Percentiles rank a stretch among this genome's conserved stretches.
Conservation (phyloP, 2,329 filamentous ascomycete genomes). For the Aspergillus calidoustus region DNA sequence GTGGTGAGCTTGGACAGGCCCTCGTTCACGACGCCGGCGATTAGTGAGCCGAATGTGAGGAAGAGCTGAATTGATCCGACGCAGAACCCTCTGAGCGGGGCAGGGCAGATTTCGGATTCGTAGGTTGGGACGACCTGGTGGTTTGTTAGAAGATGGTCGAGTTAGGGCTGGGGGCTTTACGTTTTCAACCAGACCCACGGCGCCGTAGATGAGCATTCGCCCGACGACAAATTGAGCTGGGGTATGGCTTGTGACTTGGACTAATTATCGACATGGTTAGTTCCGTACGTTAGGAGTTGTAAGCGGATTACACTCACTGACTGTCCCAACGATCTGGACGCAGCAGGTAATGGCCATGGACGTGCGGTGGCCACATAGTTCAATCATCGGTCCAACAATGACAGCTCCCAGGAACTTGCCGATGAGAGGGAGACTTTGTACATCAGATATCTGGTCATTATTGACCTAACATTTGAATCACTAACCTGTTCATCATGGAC, state of each 20-base stretch:
- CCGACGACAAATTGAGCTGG: not conserved
- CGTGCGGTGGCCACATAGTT: not conserved
- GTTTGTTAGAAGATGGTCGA: not conserved
- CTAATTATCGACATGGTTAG: not conserved
- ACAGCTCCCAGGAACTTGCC: constrained; percentile 1
- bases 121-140: constrained; percentile 2
- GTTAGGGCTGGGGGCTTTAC: not conserved
- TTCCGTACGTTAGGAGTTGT: not conserved
- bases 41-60: constrained; percentile 1
- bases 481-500: not conserved
- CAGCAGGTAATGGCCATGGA: not conserved
- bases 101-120: constrained; percentile 2
- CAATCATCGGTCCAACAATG: not conserved
- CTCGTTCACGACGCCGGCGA: constrained; percentile 3
- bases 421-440: not conserved
- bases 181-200: constrained; percentile 1
- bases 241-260: not conserved
- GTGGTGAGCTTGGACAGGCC: not conserved
- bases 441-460: not conserved
- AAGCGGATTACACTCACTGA: not conserved
- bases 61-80: not conserved
- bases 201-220: not conserved
- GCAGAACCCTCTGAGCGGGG: not conserved
- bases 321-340: not conserved
- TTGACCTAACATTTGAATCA: not conserved